A percentile compares a stretch with the other conserved stretches of the same genome.
Evolutionary conservation across 192 early-diverging fungal genomes (phyloP).

Genomic region (Rhizophagus sp.): DNA sequence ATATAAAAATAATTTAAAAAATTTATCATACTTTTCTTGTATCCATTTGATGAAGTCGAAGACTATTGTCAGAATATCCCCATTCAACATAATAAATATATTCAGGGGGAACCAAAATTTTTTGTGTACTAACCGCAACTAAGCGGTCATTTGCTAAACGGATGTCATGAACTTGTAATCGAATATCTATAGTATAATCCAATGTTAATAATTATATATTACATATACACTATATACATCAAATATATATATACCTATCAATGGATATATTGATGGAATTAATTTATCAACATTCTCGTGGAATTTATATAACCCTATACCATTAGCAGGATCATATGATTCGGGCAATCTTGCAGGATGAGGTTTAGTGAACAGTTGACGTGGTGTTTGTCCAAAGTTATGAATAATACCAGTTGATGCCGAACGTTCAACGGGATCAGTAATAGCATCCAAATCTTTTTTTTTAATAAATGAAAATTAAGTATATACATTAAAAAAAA

Average conservation of each 20-base stretch:
- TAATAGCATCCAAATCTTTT: constrained; percentile 78
- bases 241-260: constrained; percentile 45
- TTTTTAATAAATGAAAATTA: not conserved
- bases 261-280: constrained; percentile 52
- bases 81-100: constrained; percentile 59
- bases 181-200: constrained; percentile 45
- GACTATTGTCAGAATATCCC: constrained; percentile 63
- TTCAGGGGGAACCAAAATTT: constrained; percentile 47
- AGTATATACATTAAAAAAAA: not conserved
- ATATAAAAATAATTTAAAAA: not conserved
- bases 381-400: constrained; percentile 97
- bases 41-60: constrained; percentile 54
- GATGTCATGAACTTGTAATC: constrained; percentile 51
- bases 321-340: constrained; percentile 37
- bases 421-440: constrained; percentile 84
- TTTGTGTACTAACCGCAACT: constrained; percentile 42
- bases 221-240: not conserved
- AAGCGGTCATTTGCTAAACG: constrained; percentile 42
- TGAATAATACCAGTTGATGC: constrained; percentile 93
- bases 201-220: not conserved
- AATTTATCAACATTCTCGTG: constrained; percentile 51
- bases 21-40: constrained; percentile 43
- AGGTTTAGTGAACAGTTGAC: constrained; percentile 83
- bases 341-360: constrained; percentile 64
- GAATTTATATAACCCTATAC: constrained; percentile 41